Base-by-base conservation (phyloP, 2,329 filamentous ascomycete genomes). In the Aspergillus aculeatus region DNA sequence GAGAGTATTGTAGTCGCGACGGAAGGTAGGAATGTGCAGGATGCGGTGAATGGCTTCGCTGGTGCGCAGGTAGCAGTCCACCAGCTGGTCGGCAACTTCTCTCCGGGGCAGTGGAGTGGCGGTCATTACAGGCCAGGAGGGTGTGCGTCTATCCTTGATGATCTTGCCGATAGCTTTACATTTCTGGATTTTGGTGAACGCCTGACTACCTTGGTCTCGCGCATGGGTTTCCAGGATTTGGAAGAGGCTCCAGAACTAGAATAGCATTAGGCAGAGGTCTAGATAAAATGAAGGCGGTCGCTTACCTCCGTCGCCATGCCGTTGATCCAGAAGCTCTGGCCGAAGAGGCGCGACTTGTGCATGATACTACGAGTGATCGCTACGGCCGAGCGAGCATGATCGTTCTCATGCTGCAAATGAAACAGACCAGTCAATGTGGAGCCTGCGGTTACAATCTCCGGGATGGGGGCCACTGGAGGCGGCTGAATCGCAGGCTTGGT, bases 281-380 rank as follows among this genome's bases (percentile, higher is more conserved):
- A 29, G 7, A 57, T 50, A 50, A 51, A 59, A 6, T 12, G 2
- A 29, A 23, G 10, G 7, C 2, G 31, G 31, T n/a, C 26, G 47
- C 78, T 68, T 66, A 85, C 82, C 49, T 83, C 62, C 0, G 74
- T 65, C 11, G 82, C 69, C 2, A 51, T 29, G 5, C 75, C 76
- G 60, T 81, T 83, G n/a, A 84, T 77, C 81, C 82, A 84, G 64
- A 84, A 82, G 54, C 80, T 83, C 56, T 81, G 78, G 0, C 84
- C 85, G 65, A 86, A 84, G 1, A 86, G 67, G 0, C 84, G 78
- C 0, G 80, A 81, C 66, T 87, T 88, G 62, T 72, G 82, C 21
- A 79, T 76, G 9, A 84, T 71, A n/a, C 77, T 78, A 7, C 79
- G 78, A 1, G 71, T 73, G 0, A 80, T 74, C 0, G 68, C 66